These are phyloP conservation scores for Brassica balearica DNA, from an alignment of 441 rosid species.

Conservation along the genomic window DNA sequence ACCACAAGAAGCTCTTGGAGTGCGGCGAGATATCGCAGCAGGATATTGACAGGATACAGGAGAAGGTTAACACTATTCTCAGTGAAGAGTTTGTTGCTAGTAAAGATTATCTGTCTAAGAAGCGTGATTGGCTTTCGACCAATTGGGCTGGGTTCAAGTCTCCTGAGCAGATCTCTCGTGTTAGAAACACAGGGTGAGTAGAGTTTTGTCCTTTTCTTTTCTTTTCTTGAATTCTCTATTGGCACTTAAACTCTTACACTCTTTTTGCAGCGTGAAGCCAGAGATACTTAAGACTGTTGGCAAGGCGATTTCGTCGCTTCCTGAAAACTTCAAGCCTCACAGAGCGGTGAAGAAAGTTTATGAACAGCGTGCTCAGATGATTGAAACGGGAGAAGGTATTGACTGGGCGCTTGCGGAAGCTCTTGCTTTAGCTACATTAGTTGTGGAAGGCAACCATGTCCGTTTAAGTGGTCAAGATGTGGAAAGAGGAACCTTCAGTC, in stretches of 20 bases:
- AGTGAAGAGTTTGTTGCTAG: constrained; percentile 84
- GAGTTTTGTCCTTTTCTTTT: not conserved
- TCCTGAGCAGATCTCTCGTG: constrained; percentile 95
- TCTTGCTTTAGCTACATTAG: constrained; percentile 90
- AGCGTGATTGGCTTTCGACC: constrained; percentile 97
- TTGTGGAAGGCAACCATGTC: constrained; percentile 97
- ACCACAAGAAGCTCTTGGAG: constrained; percentile 72
- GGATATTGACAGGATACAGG: constrained; percentile 70
- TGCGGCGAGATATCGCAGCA: constrained; percentile 75
- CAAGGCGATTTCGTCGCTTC: constrained; percentile 82
- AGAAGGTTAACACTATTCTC: constrained; percentile 79
- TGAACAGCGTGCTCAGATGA: constrained; percentile 88
- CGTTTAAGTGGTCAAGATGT: constrained; percentile 99
- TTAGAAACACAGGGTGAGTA: constrained; percentile 90
- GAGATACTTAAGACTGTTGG: constrained; percentile 97
- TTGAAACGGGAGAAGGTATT: constrained; percentile 89
- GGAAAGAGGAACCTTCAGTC: constrained; percentile 97
- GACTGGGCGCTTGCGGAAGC: constrained; percentile 99
- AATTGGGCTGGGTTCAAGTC: constrained; percentile 98
- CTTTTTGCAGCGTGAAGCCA: constrained; percentile 78
- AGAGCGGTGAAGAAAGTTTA: constrained; percentile 89
- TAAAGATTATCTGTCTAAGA: constrained; percentile 82
- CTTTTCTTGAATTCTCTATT: not conserved
- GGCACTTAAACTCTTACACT: constrained; percentile 23
- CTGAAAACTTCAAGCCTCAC: constrained; percentile 88